A percentile compares a stretch with the other conserved stretches of the same genome.
phyloP scores from a whole-genome alignment of 1,284 basidiomycete species.

The Takashimella koratensis region DNA sequence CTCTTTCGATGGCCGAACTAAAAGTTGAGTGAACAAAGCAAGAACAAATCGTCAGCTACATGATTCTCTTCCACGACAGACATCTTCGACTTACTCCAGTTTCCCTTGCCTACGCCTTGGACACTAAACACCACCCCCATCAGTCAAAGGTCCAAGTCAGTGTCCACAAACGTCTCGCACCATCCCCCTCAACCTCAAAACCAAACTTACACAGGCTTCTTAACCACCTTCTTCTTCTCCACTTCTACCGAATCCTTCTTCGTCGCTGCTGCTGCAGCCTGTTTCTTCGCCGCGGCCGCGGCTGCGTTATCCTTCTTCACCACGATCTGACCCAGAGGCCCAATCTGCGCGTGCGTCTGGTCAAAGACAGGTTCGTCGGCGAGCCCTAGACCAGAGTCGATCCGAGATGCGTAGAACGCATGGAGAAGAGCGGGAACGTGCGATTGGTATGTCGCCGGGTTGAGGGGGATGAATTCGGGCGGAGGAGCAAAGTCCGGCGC shows the following conservation, averaged over 20 bases:
- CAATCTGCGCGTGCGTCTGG: slow-evolving; percentile 34
- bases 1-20: slow-evolving; percentile 45
- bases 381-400: slow-evolving; percentile 45
- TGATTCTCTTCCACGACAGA: background rate
- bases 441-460: slow-evolving; percentile 60
- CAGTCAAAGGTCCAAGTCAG: background rate
- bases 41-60: background rate
- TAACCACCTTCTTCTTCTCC: slow-evolving; percentile 29
- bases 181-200: no score
- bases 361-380: slow-evolving; percentile 41
- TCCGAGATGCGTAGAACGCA: slow-evolving; percentile 64
- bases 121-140: slow-evolving; percentile 14
- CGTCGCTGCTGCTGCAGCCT: background rate
- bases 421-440: slow-evolving; percentile 79
- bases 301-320: slow-evolving; percentile 21
- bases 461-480: slow-evolving; percentile 69
- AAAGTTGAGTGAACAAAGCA: background rate
- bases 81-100: slow-evolving; percentile 37
- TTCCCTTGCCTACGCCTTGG: slow-evolving; percentile 45
- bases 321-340: slow-evolving; percentile 43
- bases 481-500: slow-evolving; percentile 78
- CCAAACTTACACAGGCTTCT: slow-evolving; percentile 36
- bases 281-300: slow-evolving; percentile 8
- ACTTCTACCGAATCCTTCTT: slow-evolving; percentile 9
- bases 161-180: background rate